A percentile compares a stretch with the other conserved stretches of the same genome.
These are phyloP conservation scores for Diaporthe citri DNA, from an alignment of 2,329 filamentous ascomycete genomes.

Conservation along the genomic window DNA sequence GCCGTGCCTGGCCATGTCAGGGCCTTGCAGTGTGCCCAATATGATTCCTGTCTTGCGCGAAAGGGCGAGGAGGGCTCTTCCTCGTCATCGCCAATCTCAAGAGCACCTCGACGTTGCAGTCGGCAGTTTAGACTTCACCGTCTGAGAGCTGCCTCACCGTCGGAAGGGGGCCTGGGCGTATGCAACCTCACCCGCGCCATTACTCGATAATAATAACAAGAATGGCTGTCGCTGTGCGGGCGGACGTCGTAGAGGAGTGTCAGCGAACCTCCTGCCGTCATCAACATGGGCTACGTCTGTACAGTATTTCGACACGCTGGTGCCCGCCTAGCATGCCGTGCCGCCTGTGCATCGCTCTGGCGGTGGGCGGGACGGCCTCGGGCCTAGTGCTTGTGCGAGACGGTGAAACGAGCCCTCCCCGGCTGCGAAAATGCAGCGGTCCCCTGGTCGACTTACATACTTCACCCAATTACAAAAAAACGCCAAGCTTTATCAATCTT, in stretches of 20 bases:
- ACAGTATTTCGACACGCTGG: conserved; percentile 16
- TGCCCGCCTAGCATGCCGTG: conserved; percentile 3
- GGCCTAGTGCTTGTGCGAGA: conserved; percentile 5
- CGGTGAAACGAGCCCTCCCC: no score
- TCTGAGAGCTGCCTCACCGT: conserved; percentile 21
- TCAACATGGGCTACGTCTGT: not conserved
- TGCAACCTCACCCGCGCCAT: conserved; percentile 4
- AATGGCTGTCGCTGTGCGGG: not conserved
- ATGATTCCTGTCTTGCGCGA: conserved; percentile 20
- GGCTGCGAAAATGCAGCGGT: no score
- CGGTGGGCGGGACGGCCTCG: not conserved
- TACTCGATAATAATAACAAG: not conserved
- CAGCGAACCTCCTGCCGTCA: conserved; percentile 1
- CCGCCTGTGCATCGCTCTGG: conserved; percentile 9
- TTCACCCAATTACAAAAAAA: no score
- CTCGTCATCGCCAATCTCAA: conserved; percentile 29
- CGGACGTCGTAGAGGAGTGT: not conserved
- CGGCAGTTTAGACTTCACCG: conserved; percentile 19
- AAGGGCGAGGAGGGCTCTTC: not conserved
- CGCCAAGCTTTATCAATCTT: no score
- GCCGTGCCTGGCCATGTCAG: conserved; percentile 26
- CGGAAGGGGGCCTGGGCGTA: not conserved
- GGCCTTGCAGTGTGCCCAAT: conserved; percentile 27
- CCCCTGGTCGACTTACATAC: no score
- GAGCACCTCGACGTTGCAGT: conserved; percentile 13